These are phyloP conservation scores for Apium graveolens DNA, from an alignment of 129 eudicot genomes.

Conservation along the genomic window DNA sequence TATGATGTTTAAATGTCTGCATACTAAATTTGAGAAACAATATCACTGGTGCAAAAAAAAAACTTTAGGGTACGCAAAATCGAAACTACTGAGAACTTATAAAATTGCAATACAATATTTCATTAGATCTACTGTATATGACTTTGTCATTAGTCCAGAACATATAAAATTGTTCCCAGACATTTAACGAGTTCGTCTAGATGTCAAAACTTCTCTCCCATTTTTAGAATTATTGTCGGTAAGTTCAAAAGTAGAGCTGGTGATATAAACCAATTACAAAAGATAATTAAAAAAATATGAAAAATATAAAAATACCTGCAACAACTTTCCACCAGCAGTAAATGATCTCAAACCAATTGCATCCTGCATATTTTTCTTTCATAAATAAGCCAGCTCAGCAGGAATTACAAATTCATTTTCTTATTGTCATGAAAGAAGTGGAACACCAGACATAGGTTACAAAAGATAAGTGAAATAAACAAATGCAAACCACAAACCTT, in stretches of 20 bases:
- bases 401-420: background rate
- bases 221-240: background rate
- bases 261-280: background rate
- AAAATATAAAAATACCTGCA: constrained; percentile 51
- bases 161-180: background rate
- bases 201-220: background rate
- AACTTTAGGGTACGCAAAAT: background rate
- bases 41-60: background rate
- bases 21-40: background rate
- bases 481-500: constrained; percentile 42
- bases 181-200: background rate
- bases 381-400: constrained; percentile 9
- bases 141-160: background rate
- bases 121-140: background rate
- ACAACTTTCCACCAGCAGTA: constrained; percentile 97
- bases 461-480: background rate
- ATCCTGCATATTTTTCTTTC: constrained; percentile 52
- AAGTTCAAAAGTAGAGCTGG: background rate
- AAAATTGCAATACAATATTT: too few species aligned
- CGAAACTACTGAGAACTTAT: background rate
- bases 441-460: background rate
- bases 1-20: background rate
- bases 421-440: background rate
- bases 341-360: constrained; percentile 93
- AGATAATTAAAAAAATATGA: background rate